These are phyloP conservation scores for Tetracladium marchalianum DNA, from an alignment of 495 filamentous ascomycete genomes.

Conservation along the genomic window DNA sequence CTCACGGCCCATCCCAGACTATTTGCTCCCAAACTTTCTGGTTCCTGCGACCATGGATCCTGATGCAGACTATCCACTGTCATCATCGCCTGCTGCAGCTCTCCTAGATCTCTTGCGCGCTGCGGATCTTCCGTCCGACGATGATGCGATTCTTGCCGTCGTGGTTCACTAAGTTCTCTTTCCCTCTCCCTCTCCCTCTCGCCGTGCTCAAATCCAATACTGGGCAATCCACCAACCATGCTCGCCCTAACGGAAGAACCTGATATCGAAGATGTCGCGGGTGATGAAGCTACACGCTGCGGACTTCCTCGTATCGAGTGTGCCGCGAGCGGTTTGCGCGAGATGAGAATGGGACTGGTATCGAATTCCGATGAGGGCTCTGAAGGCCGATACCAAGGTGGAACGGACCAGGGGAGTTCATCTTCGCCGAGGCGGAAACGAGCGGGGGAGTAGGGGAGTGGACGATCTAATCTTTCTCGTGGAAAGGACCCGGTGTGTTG, in stretches of 20 bases:
- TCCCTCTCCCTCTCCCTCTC: not conserved
- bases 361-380: not conserved
- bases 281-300: too few relatives aligned
- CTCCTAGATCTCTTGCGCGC: slow-evolving; percentile 30
- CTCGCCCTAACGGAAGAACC: too few relatives aligned
- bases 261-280: too few relatives aligned
- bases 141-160: not conserved
- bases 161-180: slow-evolving; percentile 1
- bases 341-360: slow-evolving; percentile 1
- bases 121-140: slow-evolving; percentile 17
- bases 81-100: slow-evolving; percentile 43
- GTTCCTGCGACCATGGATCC: slow-evolving; percentile 11
- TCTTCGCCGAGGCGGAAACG: slow-evolving; percentile 19
- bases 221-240: too few relatives aligned
- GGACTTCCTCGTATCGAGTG: too few relatives aligned
- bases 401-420: slow-evolving; percentile 17
- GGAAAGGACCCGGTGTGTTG: slow-evolving; percentile 10
- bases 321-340: too few relatives aligned
- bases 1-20: slow-evolving; percentile 21
- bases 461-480: slow-evolving; percentile 1
- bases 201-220: too few relatives aligned
- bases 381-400: slow-evolving; percentile 11
- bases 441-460: slow-evolving; percentile 17
- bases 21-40: slow-evolving; percentile 12
- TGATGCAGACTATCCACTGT: slow-evolving; percentile 32